phyloP scores from a whole-genome alignment of 106 monocot genomes.

The Alisma plantagoaquatica region DNA sequence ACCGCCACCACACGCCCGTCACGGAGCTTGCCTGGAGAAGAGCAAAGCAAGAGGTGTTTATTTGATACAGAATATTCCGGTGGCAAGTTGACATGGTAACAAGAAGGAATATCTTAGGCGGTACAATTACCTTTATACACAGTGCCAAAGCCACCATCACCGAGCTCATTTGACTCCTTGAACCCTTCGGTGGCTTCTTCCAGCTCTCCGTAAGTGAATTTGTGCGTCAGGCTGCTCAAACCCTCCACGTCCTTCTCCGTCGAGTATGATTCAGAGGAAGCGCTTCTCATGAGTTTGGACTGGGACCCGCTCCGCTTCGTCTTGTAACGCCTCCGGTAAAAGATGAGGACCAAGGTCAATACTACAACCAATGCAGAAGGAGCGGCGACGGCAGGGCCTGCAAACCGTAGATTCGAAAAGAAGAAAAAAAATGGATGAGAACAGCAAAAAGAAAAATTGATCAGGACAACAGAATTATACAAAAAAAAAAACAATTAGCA shows the following conservation, averaged over 20 bases:
- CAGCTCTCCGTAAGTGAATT: conserved; percentile 39
- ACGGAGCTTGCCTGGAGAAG: too few relatives aligned
- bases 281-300: neutral
- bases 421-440: too few relatives aligned
- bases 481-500: too few relatives aligned
- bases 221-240: conserved; percentile 9
- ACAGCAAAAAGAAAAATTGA: too few relatives aligned
- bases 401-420: too few relatives aligned
- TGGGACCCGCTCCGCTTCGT: conserved; percentile 1
- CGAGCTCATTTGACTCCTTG: conserved; percentile 21
- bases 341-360: neutral
- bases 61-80: too few relatives aligned
- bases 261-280: conserved; percentile 2
- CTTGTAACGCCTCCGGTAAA: neutral
- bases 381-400: too few relatives aligned
- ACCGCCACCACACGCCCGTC: too few relatives aligned
- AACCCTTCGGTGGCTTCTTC: conserved; percentile 32
- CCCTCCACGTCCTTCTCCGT: conserved; percentile 8
- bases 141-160: conserved; percentile 47
- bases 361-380: neutral
- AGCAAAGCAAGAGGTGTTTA: too few relatives aligned
- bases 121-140: conserved; percentile 55
- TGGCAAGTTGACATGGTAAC: too few relatives aligned
- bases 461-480: too few relatives aligned
- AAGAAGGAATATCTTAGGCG: too few relatives aligned